phyloP scores from a whole-genome alignment of 805 yeast genomes.

The Kodamaea hsintzibuensis region DNA sequence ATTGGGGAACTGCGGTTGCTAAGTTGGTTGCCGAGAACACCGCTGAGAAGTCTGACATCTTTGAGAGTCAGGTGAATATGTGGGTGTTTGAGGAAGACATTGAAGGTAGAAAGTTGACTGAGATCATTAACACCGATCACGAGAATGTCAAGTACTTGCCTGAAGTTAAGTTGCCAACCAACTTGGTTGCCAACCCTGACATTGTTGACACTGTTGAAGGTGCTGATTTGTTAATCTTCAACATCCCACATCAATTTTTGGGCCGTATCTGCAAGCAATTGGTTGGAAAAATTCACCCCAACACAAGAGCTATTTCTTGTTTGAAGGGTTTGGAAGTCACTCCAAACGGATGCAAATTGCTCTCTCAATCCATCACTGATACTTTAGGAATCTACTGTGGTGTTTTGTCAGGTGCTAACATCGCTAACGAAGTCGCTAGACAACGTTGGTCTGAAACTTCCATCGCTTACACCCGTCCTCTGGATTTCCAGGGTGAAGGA shows the following conservation, averaged over 20 bases:
- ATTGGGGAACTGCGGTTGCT: conserved; percentile 98
- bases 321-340: conserved; percentile 92
- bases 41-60: conserved; percentile 66
- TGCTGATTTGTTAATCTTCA: conserved; percentile 87
- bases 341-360: conserved; percentile 78
- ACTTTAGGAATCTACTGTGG: conserved; percentile 89
- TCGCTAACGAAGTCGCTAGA: conserved; percentile 95
- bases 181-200: conserved; percentile 86
- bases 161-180: conserved; percentile 81
- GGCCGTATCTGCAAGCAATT: conserved; percentile 73
- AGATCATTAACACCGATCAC: conserved; percentile 85
- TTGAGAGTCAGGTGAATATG: conserved; percentile 79
- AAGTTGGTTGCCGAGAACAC: conserved; percentile 92
- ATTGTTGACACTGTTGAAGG: conserved; percentile 71
- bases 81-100: conserved; percentile 93
- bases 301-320: conserved; percentile 89
- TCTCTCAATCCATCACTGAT: conserved; percentile 77
- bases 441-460: conserved; percentile 98
- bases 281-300: conserved; percentile 69
- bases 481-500: conserved; percentile 66
- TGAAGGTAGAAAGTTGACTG: conserved; percentile 79
- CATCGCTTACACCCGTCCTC: conserved; percentile 81
- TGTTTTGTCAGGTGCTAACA: conserved; percentile 94
- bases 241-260: conserved; percentile 96
- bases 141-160: conserved; percentile 95